Evolutionary conservation across 345 rosid genomes (phyloP).

Genomic region (Linum usitatissimum): DNA sequence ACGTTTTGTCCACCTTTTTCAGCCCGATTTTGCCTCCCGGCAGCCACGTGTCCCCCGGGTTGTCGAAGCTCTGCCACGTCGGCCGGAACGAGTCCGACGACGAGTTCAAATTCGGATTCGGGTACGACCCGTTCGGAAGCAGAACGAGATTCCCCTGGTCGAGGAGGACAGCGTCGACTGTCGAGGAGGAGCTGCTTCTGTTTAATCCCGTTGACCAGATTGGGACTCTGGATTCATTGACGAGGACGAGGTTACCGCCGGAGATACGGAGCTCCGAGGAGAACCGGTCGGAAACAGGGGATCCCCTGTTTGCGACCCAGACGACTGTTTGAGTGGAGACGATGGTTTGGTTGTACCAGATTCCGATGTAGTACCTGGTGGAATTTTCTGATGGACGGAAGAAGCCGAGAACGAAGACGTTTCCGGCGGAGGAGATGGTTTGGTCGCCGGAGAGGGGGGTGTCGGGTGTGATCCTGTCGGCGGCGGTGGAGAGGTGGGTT

Average conservation of each 20-base stretch:
- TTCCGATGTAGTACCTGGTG: slow-evolving; percentile 56
- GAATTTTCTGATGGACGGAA: slow-evolving; percentile 37
- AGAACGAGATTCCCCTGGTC: slow-evolving; percentile 60
- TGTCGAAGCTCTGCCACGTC: slow-evolving; percentile 69
- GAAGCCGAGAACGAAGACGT: slow-evolving; percentile 54
- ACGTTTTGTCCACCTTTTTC: slow-evolving; percentile 26
- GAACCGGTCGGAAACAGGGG: slow-evolving; percentile 34
- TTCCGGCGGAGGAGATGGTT: slow-evolving; percentile 40
- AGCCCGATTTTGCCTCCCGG: slow-evolving; percentile 50
- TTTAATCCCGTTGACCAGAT: slow-evolving; percentile 63
- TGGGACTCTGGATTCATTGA: slow-evolving; percentile 32
- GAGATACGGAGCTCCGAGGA: slow-evolving; percentile 43
- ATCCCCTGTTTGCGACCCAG: slow-evolving; percentile 76
- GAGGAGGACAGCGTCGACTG: slow-evolving; percentile 33
- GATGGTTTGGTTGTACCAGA: slow-evolving; percentile 34
- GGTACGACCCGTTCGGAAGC: slow-evolving; percentile 17
- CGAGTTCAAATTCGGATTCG: slow-evolving; percentile 12
- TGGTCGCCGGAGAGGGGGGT: slow-evolving; percentile 48
- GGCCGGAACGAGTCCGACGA: no score
- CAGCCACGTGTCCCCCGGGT: slow-evolving; percentile 60
- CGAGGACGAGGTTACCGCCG: slow-evolving; percentile 53
- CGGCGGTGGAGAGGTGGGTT: slow-evolving; percentile 25
- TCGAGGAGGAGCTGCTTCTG: slow-evolving; percentile 7
- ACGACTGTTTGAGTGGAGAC: slow-evolving; percentile 27
- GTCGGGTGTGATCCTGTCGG: slow-evolving; percentile 41